These are phyloP conservation scores for Plectranthus barbatus DNA, from an alignment of 257 asterid genomes.

Conservation along the genomic window DNA sequence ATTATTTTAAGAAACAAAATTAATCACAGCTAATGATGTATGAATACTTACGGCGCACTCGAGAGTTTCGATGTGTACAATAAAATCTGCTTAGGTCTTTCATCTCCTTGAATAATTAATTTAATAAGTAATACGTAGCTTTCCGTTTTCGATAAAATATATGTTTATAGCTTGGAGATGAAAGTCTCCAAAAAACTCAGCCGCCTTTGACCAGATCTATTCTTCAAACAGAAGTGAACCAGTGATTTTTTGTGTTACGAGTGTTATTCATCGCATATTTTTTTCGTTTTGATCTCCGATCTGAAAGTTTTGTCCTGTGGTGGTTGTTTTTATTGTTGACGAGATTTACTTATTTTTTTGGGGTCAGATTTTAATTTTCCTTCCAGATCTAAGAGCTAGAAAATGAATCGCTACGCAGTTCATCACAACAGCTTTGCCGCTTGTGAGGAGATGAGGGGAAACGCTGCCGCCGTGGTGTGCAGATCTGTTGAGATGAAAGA, in stretches of 20 bases:
- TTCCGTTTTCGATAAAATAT: background rate
- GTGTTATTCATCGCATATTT: background rate
- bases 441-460: slow-evolving; percentile 57
- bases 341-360: background rate
- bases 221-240: background rate
- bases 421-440: slow-evolving; percentile 45
- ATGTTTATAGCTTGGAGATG: slow-evolving; percentile 5
- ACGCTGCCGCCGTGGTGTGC: slow-evolving; percentile 18
- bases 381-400: background rate
- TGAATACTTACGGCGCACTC: background rate
- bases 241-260: background rate
- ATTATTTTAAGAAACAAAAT: too few species aligned
- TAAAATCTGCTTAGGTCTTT: slow-evolving; percentile 17
- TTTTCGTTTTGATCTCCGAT: background rate
- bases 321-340: background rate
- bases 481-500: slow-evolving; percentile 47
- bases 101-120: background rate
- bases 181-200: slow-evolving; percentile 16
- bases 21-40: too few species aligned
- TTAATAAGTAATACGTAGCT: background rate
- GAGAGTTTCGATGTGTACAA: slow-evolving; percentile 14
- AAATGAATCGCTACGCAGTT: slow-evolving; percentile 57
- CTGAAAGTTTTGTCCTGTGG: background rate
- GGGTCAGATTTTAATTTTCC: slow-evolving; percentile 16
- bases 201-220: slow-evolving; percentile 39